phyloP scores from a whole-genome alignment of 192 early-diverging fungal species.

The Endogone sp. region DNA sequence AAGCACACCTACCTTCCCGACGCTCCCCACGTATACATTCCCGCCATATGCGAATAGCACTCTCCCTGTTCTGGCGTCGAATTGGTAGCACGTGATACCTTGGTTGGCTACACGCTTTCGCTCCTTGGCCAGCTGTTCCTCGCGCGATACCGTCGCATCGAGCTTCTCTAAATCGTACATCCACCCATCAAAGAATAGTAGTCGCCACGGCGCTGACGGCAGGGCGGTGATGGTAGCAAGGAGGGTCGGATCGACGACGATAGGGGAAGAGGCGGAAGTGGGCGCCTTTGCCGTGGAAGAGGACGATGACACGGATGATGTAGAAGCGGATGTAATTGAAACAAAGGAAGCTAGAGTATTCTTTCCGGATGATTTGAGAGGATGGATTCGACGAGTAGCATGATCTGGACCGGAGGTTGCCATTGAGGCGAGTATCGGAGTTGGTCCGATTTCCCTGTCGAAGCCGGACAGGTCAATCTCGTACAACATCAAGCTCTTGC shows the following conservation, averaged over 20 bases:
- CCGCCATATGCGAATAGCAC: slow-evolving; percentile 33
- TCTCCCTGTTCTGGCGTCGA: not conserved
- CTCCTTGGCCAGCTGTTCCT: slow-evolving; percentile 37
- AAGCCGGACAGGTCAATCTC: slow-evolving; percentile 22
- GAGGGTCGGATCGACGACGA: not conserved
- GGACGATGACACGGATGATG: not conserved
- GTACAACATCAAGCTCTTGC: slow-evolving; percentile 13
- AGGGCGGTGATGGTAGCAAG: not conserved
- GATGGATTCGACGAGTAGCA: slow-evolving; percentile 5
- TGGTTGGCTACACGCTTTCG: slow-evolving; percentile 42
- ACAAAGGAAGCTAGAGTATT: slow-evolving; percentile 1
- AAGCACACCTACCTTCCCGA: slow-evolving; percentile 21
- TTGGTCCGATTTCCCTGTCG: slow-evolving; percentile 13
- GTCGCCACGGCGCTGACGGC: slow-evolving; percentile 16
- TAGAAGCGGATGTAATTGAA: slow-evolving; percentile 1
- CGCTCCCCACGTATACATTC: slow-evolving; percentile 29
- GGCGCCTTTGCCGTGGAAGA: not conserved
- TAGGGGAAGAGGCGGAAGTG: slow-evolving; percentile 13
- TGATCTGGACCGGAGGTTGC: slow-evolving; percentile 10
- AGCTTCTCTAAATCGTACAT: slow-evolving; percentile 10
- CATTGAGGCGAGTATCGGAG: slow-evolving; percentile 17
- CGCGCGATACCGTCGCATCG: slow-evolving; percentile 10
- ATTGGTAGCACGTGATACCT: slow-evolving; percentile 38
- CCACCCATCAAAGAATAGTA: slow-evolving; percentile 28
- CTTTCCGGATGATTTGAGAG: slow-evolving; percentile 10